Base-by-base conservation (phyloP, 306 rosid genomes). In the Astragalus membranaceus region DNA sequence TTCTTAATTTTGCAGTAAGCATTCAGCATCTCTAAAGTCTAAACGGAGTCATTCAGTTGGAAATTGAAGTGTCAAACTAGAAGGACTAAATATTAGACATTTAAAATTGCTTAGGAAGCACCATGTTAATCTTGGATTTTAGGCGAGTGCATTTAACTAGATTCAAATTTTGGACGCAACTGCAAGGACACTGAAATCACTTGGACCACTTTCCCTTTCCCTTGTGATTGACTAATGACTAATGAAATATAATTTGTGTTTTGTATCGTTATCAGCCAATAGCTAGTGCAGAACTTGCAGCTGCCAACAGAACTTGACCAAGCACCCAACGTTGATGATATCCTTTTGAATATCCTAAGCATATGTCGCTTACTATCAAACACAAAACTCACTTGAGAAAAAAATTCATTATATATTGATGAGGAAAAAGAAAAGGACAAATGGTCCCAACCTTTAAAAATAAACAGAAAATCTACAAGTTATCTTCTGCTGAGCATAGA, bases 141-240 rank as follows among this genome's bases (percentile, higher is more conserved):
- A 42, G 48, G 48, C 48, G 3, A 26, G 3, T 26, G 30, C 30
- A 26, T 26, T 26, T 26, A 3, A 2, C 30, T 39, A 8, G 44
- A 13, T 58, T 36, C 20, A 57, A 33, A 13, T 30, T 66, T 66
- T 48, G 73, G 70, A 75, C 61, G 64, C 55, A 37, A 67, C 47
- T 67, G 16, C 64, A 67, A 39, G 13, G 54, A 49, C 41, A 3
- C 8, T 26, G n/a, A 59, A 35, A 13, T 41, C 51, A 59, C 17
- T 50, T 41, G 64, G 78, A 50, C 72, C 81, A 58, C 56, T 69
- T 57, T n/a, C n/a, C n/a, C n/a, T n/a, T 69, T 80, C 65, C 55
- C 70, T 32, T 57, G 53, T 48, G 12, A 69, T 64, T 56, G 51
- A 70, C 66, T 52, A 69, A 55, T 41, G 39, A 65, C 20, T 50